These are phyloP conservation scores for Cytospora paraplurivora DNA, from an alignment of 2,329 filamentous ascomycete genomes.

Conservation along the genomic window DNA sequence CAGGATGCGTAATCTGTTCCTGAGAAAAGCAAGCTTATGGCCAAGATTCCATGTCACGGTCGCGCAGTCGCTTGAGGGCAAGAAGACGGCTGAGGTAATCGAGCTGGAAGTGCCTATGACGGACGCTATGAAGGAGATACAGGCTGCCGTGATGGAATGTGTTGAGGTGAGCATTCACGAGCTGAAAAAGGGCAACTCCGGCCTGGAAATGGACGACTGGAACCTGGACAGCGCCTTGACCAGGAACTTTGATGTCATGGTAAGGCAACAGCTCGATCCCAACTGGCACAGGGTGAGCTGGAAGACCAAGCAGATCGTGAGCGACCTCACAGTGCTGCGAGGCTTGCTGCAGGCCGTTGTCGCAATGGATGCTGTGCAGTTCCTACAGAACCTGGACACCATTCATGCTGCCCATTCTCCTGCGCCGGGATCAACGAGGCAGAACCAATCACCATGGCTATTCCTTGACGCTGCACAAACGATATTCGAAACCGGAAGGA, in stretches of 20 bases:
- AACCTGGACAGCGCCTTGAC: slow-evolving; percentile 91
- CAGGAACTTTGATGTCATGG: slow-evolving; percentile 86
- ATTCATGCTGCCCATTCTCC: slow-evolving; percentile 90
- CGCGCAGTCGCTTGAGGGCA: slow-evolving; percentile 84
- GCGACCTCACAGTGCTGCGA: slow-evolving; percentile 80
- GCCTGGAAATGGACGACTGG: slow-evolving; percentile 96
- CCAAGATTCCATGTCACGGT: slow-evolving; percentile 92
- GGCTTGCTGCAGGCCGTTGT: slow-evolving; percentile 81
- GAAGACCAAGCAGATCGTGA: slow-evolving; percentile 92
- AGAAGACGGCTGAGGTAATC: slow-evolving; percentile 92
- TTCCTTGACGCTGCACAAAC: slow-evolving; percentile 94
- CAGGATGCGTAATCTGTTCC: slow-evolving; percentile 90
- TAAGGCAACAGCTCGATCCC: slow-evolving; percentile 87
- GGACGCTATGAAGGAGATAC: slow-evolving; percentile 87
- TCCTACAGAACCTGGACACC: slow-evolving; percentile 91
- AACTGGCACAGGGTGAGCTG: slow-evolving; percentile 97
- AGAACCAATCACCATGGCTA: slow-evolving; percentile 92
- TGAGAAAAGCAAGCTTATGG: slow-evolving; percentile 87
- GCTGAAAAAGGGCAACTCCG: slow-evolving; percentile 85
- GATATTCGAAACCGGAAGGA: slow-evolving; percentile 87
- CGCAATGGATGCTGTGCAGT: slow-evolving; percentile 85
- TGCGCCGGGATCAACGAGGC: slow-evolving; percentile 80
- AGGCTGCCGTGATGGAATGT: slow-evolving; percentile 92
- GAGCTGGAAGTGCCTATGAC: slow-evolving; percentile 97
- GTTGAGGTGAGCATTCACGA: slow-evolving; percentile 94